phyloP scores from a whole-genome alignment of 2,329 filamentous ascomycete species.

The Curvularia verruculosa region DNA sequence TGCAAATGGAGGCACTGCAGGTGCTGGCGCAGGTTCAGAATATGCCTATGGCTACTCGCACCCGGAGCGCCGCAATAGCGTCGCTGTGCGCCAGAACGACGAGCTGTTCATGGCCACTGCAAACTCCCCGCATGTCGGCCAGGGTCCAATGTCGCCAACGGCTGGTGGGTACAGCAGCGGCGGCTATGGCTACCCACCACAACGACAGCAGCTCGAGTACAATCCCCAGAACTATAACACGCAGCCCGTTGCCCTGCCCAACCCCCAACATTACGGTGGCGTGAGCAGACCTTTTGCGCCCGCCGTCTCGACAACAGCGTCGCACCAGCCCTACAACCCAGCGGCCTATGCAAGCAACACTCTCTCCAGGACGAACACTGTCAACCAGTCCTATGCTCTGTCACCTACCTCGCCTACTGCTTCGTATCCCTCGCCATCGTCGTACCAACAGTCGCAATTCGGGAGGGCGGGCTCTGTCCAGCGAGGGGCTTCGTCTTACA shows the following conservation, averaged over 20 bases:
- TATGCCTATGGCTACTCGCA: conserved; percentile 44
- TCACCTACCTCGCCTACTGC: conserved; percentile 43
- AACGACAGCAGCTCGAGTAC: conserved; percentile 54
- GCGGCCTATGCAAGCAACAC: conserved; percentile 51
- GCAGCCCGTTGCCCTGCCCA: conserved; percentile 52
- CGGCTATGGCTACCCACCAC: conserved; percentile 52
- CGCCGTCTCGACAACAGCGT: conserved; percentile 21
- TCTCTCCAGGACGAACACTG: conserved; percentile 39
- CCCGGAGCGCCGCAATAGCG: conserved; percentile 47
- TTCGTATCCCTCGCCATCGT: conserved; percentile 39
- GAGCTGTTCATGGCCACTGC: conserved; percentile 66
- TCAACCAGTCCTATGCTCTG: conserved; percentile 46
- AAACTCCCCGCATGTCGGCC: conserved; percentile 38
- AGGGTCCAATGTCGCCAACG: conserved; percentile 39
- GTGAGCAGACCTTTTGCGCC: conserved; percentile 46
- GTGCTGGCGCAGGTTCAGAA: conserved; percentile 49
- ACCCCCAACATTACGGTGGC: conserved; percentile 67
- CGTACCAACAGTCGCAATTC: conserved; percentile 43
- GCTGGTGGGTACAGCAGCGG: conserved; percentile 29
- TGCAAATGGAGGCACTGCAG: conserved; percentile 60
- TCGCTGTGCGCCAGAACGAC: conserved; percentile 53
- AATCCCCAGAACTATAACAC: conserved; percentile 67
- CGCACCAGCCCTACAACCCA: conserved; percentile 53
- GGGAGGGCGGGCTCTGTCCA: conserved; percentile 41
- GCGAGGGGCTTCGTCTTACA: conserved; percentile 41